Conservation (phyloP, 1,139 yeast species). For the Candida frijolesensis region DNA sequence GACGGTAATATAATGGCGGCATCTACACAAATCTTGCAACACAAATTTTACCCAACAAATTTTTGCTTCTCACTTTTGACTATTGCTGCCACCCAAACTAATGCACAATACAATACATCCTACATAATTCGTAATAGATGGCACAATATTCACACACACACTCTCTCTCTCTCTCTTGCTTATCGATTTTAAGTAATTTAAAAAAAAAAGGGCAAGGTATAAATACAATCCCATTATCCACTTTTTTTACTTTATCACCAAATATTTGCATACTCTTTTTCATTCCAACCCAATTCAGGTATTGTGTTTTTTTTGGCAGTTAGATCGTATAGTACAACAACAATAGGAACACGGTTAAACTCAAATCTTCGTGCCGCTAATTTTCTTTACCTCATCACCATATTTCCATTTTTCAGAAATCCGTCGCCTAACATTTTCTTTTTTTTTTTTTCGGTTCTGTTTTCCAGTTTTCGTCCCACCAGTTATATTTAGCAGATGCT, state of each 20-base stretch:
- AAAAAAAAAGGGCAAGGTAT: background rate
- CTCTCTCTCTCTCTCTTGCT: too few species aligned
- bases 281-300: too few species aligned
- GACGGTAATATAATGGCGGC: background rate
- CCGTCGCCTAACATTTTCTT: background rate
- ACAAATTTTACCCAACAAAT: conserved; percentile 2
- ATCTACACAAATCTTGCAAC: background rate
- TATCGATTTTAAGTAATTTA: too few species aligned
- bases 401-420: background rate
- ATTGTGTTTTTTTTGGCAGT: too few species aligned
- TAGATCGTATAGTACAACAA: too few species aligned
- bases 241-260: too few species aligned
- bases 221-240: background rate
- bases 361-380: too few species aligned
- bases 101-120: background rate
- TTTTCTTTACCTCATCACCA: too few species aligned
- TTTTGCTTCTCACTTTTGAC: background rate
- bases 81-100: background rate
- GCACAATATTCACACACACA: too few species aligned
- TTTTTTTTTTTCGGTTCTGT: background rate
- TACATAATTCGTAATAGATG: background rate
- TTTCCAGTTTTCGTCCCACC: background rate
- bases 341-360: too few species aligned
- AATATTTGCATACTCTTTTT: background rate
- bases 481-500: background rate